Base-by-base conservation (phyloP, 306 rosid genomes). In the Quillaja saponaria region DNA sequence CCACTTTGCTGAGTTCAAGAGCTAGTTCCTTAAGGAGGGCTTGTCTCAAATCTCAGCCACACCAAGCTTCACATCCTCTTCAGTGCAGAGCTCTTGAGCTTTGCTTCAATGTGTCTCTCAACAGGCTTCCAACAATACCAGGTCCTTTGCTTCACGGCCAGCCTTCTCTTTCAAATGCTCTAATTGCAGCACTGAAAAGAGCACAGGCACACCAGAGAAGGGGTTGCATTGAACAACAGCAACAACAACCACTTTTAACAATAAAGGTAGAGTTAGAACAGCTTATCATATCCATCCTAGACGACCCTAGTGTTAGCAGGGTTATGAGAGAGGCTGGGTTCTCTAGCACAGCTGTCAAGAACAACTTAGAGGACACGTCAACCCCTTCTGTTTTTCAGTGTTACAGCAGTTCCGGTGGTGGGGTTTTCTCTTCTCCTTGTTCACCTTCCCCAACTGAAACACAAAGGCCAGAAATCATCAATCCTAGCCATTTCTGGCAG, bases 281-380 rank as follows among this genome's bases (percentile, higher is more conserved):
- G 79, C 97, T 94, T 16, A 80, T 90, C 5, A 69, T 94, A 8
- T 90, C 97, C 7, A 90, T 94, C 55, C 87, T 94, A 4, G 99
- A 94, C 50, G 99, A 94, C 61, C 99, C 99, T 10, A 80, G 88
- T 72, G 99, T 94, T 21, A 94, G 96, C 63, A 77, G 97, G 64
- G 99, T 94, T 56, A 94, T 94, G 99, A 82, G 96, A 55, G 99
- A 94, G 42, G 99, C 99, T 46, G 96, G 99, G 2, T 89, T 87
- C 61, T 87, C 96, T 0, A 94, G 99, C 55, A 80, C 85, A 41
- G 74, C 77, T 41, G 91, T 90, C 21, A 94, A 94, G 72, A 78
- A 38, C 82, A 86, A 80, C 48, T 46, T 92, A 6, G 89, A 88
- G 19, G 87, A 92, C 44, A 72, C 86, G 31, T 82, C 84, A 5